A percentile compares a stretch with the other conserved stretches of the same genome.
Conservation (phyloP, 139 green algal species). For the Penium margaritaceum region DNA sequence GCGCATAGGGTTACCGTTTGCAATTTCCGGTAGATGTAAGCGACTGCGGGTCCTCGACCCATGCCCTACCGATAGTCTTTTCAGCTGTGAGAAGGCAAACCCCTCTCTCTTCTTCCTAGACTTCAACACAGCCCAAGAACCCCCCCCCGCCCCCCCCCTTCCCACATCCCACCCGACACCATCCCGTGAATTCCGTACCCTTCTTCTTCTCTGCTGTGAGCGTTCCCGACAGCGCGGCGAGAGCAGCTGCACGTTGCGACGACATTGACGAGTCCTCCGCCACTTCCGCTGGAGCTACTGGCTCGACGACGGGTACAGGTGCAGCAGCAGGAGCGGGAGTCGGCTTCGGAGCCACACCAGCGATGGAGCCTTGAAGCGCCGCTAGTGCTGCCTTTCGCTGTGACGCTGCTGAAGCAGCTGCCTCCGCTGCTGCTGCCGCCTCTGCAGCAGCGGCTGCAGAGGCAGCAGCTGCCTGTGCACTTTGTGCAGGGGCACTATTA, state of each 20-base stretch:
- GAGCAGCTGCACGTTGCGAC: conserved; percentile 27
- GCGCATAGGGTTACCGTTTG: no score
- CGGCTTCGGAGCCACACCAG: neutral
- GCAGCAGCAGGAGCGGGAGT: conserved; percentile 1
- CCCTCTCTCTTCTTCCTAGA: no score
- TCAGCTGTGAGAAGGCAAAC: no score
- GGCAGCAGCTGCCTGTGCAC: conserved; percentile 2
- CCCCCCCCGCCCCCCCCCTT: no score
- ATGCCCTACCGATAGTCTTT: no score
- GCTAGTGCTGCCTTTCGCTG: conserved; percentile 23
- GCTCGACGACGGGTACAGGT: neutral
- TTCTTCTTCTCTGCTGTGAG: conserved; percentile 23
- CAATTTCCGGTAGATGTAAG: no score
- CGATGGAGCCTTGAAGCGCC: conserved; percentile 3
- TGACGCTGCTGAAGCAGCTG: neutral
- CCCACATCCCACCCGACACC: no score
- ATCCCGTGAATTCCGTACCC: no score
- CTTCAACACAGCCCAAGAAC: no score
- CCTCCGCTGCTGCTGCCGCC: neutral
- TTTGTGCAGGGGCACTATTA: neutral
- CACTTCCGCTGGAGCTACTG: neutral
- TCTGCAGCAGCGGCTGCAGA: neutral
- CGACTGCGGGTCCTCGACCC: no score
- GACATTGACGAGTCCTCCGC: neutral
- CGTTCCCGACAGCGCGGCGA: conserved; percentile 25